Percentiles rank a stretch among this genome's conserved stretches.
Conservation (phyloP, 306 rosid genomes). For the cucumber (Cucumis sativus) region Cucumber_9930_V3 NC_026658.2:5224001-5224500, state of each 20-base stretch:
- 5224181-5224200: too few species aligned
- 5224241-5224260: conserved; percentile 12
- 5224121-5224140: too few species aligned
- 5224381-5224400: conserved; percentile 64
- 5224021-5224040: too few species aligned
- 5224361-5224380: conserved; percentile 68
- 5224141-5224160: too few species aligned
- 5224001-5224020: too few species aligned
- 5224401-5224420: conserved; percentile 77
- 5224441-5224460: conserved; percentile 5
- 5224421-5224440: conserved; percentile 40
- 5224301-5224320: conserved; percentile 83
- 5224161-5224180: too few species aligned
- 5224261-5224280: conserved; percentile 33
- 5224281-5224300: conserved; percentile 72
- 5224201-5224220: too few species aligned
- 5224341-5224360: conserved; percentile 73
- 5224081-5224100: too few species aligned
- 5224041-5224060: too few species aligned
- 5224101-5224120: too few species aligned
- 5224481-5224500: neutral
- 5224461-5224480: neutral
- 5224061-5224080: too few species aligned
- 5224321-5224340: conserved; percentile 79
- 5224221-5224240: too few species aligned